Base-by-base conservation (phyloP, 768 basidiomycete genomes). In the Auricularia cornea region DNA sequence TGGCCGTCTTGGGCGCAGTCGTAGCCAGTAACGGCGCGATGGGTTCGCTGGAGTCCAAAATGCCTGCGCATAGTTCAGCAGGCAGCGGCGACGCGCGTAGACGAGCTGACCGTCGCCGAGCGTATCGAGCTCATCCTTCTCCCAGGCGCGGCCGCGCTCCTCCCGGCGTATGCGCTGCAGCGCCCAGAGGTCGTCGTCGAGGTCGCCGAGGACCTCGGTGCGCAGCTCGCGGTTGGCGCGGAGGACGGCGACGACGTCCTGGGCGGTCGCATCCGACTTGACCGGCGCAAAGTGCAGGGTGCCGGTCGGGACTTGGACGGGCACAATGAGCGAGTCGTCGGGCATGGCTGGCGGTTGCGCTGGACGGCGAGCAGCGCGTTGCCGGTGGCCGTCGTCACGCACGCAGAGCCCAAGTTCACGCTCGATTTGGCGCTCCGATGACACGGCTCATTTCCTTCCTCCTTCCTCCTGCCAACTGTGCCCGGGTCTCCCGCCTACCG, bases 151-250 rank as follows among this genome's bases (percentile, higher is more conserved):
- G 59, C 89, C 89, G 57, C 72, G 74, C 26, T 74, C 77, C 70
- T 91, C 85, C 44, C 72, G 76, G 57, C 87, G 79, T 54, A 90
- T 80, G 61, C 72, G 76, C 72, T 90, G 90, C 64, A 93, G 72
- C 26, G 83, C 87, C 90, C 90, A 93, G 3, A 81, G 83, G 61
- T 72, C 73, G 32, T 85, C 81, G 51, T 81, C 74, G 18, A 87
- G 74, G 67, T 83, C 81, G 35, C 16, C 51, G 51, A 52, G 51
- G 20, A 52, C 51, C 51, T 52, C 51, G 12, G 11, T 52, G 12
- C 20, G 10, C 12, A 52, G 51, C 20, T 52, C 28, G 51, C 8
- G n/a, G 51, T 52, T 28, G 51, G 51, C 51, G 12, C 28, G 10
- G 3, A 52, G 51, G 28, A 52, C 51, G 51, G 51, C 51, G 20